Conservation (phyloP, 768 basidiomycete species). For the Suillus fuscotomentosus region DNA sequence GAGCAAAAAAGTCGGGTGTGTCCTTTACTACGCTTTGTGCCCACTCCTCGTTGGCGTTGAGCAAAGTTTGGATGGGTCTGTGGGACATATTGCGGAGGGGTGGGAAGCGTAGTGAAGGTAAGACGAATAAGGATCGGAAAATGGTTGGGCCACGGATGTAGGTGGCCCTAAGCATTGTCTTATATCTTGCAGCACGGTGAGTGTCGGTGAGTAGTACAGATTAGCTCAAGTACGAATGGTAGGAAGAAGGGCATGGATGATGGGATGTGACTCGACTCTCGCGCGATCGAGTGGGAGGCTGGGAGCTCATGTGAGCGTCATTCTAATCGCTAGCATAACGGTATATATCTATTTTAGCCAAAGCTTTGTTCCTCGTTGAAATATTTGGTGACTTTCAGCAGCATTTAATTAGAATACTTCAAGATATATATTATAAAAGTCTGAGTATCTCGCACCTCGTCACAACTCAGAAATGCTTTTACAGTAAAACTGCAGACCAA, state of each 20-base stretch:
- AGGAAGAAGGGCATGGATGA: background rate
- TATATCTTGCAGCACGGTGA: background rate
- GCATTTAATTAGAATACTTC: too few relatives aligned
- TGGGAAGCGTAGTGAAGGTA: background rate
- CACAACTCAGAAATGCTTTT: too few relatives aligned
- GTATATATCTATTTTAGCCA: background rate
- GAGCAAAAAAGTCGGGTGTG: conserved; percentile 64
- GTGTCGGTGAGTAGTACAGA: background rate
- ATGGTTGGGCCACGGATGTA: background rate
- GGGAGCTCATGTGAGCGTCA: background rate
- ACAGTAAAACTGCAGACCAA: too few relatives aligned
- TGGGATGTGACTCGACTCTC: background rate
- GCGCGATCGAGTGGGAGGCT: background rate
- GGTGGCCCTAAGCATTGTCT: background rate
- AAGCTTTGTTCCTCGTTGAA: too few relatives aligned
- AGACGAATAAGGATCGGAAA: background rate
- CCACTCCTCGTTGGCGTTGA: conserved; percentile 67
- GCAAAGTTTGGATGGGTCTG: conserved; percentile 19
- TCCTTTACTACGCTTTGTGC: conserved; percentile 51
- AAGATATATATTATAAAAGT: too few relatives aligned
- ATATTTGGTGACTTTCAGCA: too few relatives aligned
- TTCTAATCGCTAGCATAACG: background rate
- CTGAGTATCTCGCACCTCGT: too few relatives aligned
- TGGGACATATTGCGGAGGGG: background rate
- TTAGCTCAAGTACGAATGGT: background rate